Base-by-base conservation (phyloP, 2,329 filamentous ascomycete species). In the Phialophora verrucosa region DNA sequence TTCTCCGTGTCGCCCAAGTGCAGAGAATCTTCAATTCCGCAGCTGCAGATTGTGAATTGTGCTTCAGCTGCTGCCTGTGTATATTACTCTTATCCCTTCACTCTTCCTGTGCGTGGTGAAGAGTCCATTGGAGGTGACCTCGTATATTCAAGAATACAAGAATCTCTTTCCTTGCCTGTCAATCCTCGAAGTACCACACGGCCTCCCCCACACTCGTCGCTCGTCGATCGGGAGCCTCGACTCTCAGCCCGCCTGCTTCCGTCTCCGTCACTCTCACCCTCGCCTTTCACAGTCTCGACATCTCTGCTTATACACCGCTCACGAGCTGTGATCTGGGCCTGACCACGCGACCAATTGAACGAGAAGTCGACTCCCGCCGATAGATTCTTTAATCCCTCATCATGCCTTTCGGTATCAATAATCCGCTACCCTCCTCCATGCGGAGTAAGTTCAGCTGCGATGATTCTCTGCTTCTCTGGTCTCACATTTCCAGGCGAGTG, bases 401-500 rank as follows among this genome's bases (percentile, higher is more conserved):
- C 12, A 72, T 72, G 70, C 70, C 70, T 14, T 72, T 72, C 56
- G 71, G 71, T 12, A 72, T 73, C 63, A 69, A 73, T 61, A 73
- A 71, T 61, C 71, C 81, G 50, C 74, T 83, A 65, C 81, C 81
- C 65, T 79, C 81, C 63, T 83, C 81, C 66, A 75, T 83, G 75
- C 75, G 74, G 73, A 83, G 81, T 82, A 77, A 62, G 80, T 79
- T 47, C 55, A 62, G 60, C 67, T 65, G 42, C 54, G 62, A 56
- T 63, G 57, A 57, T 56, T 59, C 65, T 68, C 62, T 44, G 12
- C 29, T 76, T 74, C 76, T 32, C 20, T n/a, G 38, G 50, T 27
- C 57, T 67, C 20, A 67, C 59, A 25, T 27, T 23, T 57, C 73
- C 79, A 97, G 94, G 92, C 83, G 95, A 99, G 83, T 98, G 95